Percentiles rank a stretch among this genome's conserved stretches.
Evolutionary conservation across 192 early-diverging fungal genomes (phyloP).

Genomic region (Helicostylum pulchrum): DNA sequence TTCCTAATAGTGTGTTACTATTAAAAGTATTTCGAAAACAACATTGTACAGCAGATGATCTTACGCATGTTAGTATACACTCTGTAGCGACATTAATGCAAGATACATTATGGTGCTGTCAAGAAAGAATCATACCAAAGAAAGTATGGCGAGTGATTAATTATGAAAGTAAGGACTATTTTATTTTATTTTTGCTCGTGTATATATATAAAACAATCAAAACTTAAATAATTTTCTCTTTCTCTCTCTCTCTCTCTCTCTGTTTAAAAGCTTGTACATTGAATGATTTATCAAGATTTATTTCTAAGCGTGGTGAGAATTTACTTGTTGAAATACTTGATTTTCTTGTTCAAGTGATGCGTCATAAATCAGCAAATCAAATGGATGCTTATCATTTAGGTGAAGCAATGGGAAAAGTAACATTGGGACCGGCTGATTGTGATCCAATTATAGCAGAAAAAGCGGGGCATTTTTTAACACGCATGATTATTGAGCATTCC

Average conservation of each 20-base stretch:
- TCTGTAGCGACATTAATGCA: constrained; percentile 31
- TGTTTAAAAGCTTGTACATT: constrained; percentile 35
- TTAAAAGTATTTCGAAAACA: constrained; percentile 28
- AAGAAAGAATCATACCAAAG: constrained; percentile 29
- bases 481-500: constrained; percentile 30
- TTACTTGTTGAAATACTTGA: constrained; percentile 30
- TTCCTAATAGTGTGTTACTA: constrained; percentile 28
- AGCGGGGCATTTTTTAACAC: constrained; percentile 24
- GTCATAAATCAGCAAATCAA: constrained; percentile 23
- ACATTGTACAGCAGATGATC: constrained; percentile 21
- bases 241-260: no score
- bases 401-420: constrained; percentile 37
- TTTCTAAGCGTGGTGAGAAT: constrained; percentile 11
- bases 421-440: constrained; percentile 29
- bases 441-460: constrained; percentile 30
- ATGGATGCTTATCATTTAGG: constrained; percentile 32
- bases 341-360: constrained; percentile 31
- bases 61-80: constrained; percentile 24
- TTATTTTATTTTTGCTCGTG: background rate
- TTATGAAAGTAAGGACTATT: constrained; percentile 29
- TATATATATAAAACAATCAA: no score
- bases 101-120: constrained; percentile 32
- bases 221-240: no score
- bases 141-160: constrained; percentile 34
- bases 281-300: constrained; percentile 11